A percentile compares a stretch with the other conserved stretches of the same genome.
Conservation (phyloP, 2,329 filamentous ascomycete species). For the Cladosporium phlei region DNA sequence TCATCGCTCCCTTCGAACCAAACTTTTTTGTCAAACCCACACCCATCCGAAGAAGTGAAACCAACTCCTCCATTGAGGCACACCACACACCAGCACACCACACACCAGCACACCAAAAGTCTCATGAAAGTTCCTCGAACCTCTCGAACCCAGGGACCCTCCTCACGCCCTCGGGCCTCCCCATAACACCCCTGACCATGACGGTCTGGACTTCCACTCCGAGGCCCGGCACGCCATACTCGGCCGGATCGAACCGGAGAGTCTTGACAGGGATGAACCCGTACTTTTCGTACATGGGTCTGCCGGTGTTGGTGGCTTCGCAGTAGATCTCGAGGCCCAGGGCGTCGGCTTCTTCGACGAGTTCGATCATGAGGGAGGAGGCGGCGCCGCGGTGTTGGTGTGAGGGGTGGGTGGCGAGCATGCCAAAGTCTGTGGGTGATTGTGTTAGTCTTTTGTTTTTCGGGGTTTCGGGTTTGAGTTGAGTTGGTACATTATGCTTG, state of each 20-base stretch:
- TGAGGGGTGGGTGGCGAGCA: constrained; percentile 38
- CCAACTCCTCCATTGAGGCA: no score
- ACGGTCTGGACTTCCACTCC: constrained; percentile 29
- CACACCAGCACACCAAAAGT: no score
- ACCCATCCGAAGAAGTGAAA: no score
- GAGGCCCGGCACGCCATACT: constrained; percentile 25
- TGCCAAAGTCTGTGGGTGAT: constrained; percentile 25
- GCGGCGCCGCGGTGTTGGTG: constrained; percentile 41
- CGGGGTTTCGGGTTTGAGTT: no score
- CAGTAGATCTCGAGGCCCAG: constrained; percentile 38
- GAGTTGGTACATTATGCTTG: no score
- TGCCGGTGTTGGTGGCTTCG: constrained; percentile 35
- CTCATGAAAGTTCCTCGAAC: constrained; percentile 11
- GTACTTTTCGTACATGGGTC: constrained; percentile 30
- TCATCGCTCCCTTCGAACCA: neutral
- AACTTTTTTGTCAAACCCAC: neutral
- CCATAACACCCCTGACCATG: constrained; percentile 27
- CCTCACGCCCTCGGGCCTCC: constrained; percentile 13
- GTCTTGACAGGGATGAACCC: constrained; percentile 24
- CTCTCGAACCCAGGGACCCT: constrained; percentile 1
- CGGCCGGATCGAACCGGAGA: constrained; percentile 21
- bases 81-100: no score
- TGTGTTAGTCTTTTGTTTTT: neutral
- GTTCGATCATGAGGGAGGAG: constrained; percentile 37
- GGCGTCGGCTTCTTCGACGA: constrained; percentile 39